Evolutionary conservation across 768 basidiomycete genomes (phyloP).

Genomic region (Suillus brevipes): DNA sequence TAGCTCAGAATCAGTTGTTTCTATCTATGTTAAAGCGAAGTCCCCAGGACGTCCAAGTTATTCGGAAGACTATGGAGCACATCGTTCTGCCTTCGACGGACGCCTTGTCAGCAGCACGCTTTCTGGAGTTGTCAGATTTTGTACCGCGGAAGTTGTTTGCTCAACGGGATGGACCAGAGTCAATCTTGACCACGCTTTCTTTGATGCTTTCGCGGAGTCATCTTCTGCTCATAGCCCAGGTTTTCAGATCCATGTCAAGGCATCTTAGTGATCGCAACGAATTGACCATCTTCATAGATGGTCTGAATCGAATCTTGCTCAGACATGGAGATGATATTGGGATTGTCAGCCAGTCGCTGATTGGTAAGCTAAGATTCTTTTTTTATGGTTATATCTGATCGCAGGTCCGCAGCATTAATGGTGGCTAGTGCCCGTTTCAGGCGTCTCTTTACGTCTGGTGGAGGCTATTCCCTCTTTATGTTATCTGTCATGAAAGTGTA

Average conservation of each 20-base stretch:
- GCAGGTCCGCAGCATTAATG: slow-evolving; percentile 55
- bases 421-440: slow-evolving; percentile 75
- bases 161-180: slow-evolving; percentile 13
- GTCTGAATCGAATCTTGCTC: slow-evolving; percentile 67
- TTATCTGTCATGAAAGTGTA: slow-evolving; percentile 71
- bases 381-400: background rate
- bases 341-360: slow-evolving; percentile 72
- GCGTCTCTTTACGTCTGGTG: slow-evolving; percentile 70
- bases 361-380: slow-evolving; percentile 48
- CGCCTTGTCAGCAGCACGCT: slow-evolving; percentile 25
- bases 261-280: slow-evolving; percentile 72
- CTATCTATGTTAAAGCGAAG: slow-evolving; percentile 62
- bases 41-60: slow-evolving; percentile 63
- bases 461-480: slow-evolving; percentile 76
- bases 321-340: slow-evolving; percentile 71
- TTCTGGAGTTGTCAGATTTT: slow-evolving; percentile 48
- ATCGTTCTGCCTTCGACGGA: slow-evolving; percentile 56
- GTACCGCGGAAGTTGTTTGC: slow-evolving; percentile 38
- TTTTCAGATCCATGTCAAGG: slow-evolving; percentile 70
- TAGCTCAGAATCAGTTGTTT: slow-evolving; percentile 72
- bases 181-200: slow-evolving; percentile 46
- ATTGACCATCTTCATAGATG: slow-evolving; percentile 64
- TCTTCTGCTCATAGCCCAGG: slow-evolving; percentile 64
- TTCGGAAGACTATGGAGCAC: slow-evolving; percentile 65
- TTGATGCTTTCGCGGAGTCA: slow-evolving; percentile 67